These are phyloP conservation scores for Plasmodium reichenowi DNA, from an alignment of 169 alveolate species.

Conservation along the genomic window DNA sequence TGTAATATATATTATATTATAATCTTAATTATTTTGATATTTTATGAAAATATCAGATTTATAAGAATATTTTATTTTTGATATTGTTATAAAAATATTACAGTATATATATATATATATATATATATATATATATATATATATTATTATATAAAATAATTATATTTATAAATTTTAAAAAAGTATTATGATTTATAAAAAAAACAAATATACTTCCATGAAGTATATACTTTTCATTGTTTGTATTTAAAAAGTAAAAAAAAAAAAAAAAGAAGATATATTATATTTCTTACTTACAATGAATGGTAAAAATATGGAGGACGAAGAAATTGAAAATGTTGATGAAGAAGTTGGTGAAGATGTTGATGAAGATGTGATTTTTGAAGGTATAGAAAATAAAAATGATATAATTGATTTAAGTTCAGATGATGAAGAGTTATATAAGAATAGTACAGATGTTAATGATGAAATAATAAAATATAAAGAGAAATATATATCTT, in stretches of 20 bases:
- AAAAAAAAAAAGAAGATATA: neutral
- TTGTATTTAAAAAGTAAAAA: slow-evolving; percentile 2
- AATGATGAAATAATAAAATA: slow-evolving; percentile 15
- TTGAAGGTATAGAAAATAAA: slow-evolving; percentile 34
- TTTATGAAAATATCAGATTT: too few relatives aligned
- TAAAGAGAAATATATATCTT: slow-evolving; percentile 35
- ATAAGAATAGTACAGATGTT: slow-evolving; percentile 6
- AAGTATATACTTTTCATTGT: neutral
- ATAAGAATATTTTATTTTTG: too few relatives aligned
- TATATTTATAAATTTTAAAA: neutral
- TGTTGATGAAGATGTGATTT: slow-evolving; percentile 46
- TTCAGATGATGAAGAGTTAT: slow-evolving; percentile 10
- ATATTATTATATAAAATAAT: too few relatives aligned
- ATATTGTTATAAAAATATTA: too few relatives aligned
- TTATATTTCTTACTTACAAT: neutral
- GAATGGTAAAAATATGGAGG: neutral
- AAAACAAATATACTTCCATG: too few relatives aligned
- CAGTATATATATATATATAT: too few relatives aligned
- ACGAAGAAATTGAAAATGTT: neutral
- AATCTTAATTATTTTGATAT: too few relatives aligned
- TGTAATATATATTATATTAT: too few relatives aligned
- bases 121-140: too few relatives aligned
- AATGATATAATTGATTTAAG: slow-evolving; percentile 39
- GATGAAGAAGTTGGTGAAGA: slow-evolving; percentile 1
- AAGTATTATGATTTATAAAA: neutral